Evolutionary conservation across 75 land plant species (phyloP).

Genomic region (Cryptomeria japonica): DNA sequence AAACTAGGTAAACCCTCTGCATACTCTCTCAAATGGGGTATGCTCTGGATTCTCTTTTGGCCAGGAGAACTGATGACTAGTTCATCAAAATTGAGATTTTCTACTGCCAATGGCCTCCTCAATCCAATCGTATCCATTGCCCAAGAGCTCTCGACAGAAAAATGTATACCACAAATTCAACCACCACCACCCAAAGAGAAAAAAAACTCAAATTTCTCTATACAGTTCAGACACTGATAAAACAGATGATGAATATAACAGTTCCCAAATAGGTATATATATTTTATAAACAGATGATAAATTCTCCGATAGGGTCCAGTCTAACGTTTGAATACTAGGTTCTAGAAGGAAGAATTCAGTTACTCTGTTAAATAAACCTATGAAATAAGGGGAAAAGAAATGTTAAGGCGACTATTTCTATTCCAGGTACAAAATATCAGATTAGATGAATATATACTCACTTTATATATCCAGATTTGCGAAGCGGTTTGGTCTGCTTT

Average conservation of each 20-base stretch:
- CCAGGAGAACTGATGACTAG: background rate
- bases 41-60: conserved; percentile 7
- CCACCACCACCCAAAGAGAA: background rate
- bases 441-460: background rate
- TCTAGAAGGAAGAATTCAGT: background rate
- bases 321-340: background rate
- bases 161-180: background rate
- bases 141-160: background rate
- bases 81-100: background rate
- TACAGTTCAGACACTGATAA: background rate
- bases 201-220: background rate
- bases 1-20: conserved; percentile 26
- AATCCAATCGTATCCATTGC: background rate
- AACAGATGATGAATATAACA: background rate
- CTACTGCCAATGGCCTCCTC: background rate
- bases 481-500: background rate
- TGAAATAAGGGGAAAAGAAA: background rate
- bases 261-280: background rate
- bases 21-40: conserved; percentile 52
- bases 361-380: background rate
- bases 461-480: background rate
- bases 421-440: background rate
- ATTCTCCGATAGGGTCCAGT: background rate
- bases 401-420: background rate
- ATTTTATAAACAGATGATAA: background rate